These are phyloP conservation scores for Brasenia schreberi DNA, from an alignment of 164 flowering plant genomes.

Conservation along the genomic window DNA sequence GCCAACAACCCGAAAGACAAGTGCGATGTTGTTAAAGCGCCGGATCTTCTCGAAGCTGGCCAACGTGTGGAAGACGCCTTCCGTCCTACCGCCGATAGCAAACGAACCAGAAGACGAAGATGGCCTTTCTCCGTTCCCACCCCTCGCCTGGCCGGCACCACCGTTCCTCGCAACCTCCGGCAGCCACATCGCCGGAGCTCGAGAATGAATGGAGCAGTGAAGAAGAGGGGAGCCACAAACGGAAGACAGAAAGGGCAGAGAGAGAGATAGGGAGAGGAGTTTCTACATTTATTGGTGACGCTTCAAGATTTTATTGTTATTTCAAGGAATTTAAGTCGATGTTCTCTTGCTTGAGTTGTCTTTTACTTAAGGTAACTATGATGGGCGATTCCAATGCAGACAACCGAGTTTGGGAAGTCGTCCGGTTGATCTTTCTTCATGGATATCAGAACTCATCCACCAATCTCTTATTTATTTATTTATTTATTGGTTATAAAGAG, in stretches of 20 bases:
- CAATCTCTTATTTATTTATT: no score
- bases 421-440: no score
- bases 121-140: not conserved
- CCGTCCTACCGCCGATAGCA: no score
- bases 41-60: constrained; percentile 59
- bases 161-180: constrained; percentile 45
- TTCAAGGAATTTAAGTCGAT: no score
- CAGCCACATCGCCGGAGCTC: constrained; percentile 26
- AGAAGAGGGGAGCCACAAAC: constrained; percentile 16
- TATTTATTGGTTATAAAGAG: no score
- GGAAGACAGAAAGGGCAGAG: constrained; percentile 3
- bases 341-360: no score
- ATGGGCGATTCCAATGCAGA: no score
- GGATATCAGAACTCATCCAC: no score
- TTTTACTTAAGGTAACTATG: no score
- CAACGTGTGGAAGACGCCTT: constrained; percentile 48
- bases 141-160: constrained; percentile 15
- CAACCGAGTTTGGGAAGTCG: no score
- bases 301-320: no score
- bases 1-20: constrained; percentile 49
- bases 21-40: constrained; percentile 56
- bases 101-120: constrained; percentile 1
- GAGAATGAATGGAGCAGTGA: not conserved
- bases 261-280: not conserved
- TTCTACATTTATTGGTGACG: no score